Base-by-base conservation (phyloP, 768 basidiomycete genomes). In the Cystobasidium ongulense region DNA sequence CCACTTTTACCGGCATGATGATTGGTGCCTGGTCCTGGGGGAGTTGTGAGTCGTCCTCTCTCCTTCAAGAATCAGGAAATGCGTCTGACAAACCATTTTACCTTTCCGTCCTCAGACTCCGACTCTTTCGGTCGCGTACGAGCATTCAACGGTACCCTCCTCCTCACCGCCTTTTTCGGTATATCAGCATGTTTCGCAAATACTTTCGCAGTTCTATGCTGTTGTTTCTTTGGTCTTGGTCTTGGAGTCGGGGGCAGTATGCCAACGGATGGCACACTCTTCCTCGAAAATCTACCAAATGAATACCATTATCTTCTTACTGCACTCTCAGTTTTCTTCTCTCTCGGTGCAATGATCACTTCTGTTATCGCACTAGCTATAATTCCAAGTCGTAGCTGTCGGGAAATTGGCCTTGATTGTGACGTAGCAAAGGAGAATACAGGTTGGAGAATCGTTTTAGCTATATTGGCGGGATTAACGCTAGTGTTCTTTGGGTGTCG, bases 1-100 rank as follows among this genome's bases (percentile, higher is more conserved):
- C 89, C 1, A 92, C 91, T 86, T 93, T 93, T 79, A 87, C 86
- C 13, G 91, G 95, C n/a, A 98, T 98, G 95, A 96, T 97, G 92
- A 80, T 74, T 27, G 75, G 77, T 23, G 76, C 78, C 0, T 77
- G 74, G 75, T 76, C 74, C 8, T 76, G 94, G 93, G 94, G 94
- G 72, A 88, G 90, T 27, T 92, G 90, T 89, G 77, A 65, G 87
- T 82, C 11, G 4, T 21, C 11, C 2, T 8, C 39, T 50, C 36
- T 33, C 23, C n/a, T 43, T n/a, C 59, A 35, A 27, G 5, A 2
- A 29, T n/a, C 43, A n/a, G 13, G n/a, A 13, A 46, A 46, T n/a
- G 43, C 43, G n/a, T 54, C 53, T 54, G 29, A 54, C 46, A 61
- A 25, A 23, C 61, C 68, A 39, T n/a, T 61, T 43, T 38, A 31